Conservation (phyloP, 768 basidiomycete genomes). For the Nidularia pulvinata region DNA sequence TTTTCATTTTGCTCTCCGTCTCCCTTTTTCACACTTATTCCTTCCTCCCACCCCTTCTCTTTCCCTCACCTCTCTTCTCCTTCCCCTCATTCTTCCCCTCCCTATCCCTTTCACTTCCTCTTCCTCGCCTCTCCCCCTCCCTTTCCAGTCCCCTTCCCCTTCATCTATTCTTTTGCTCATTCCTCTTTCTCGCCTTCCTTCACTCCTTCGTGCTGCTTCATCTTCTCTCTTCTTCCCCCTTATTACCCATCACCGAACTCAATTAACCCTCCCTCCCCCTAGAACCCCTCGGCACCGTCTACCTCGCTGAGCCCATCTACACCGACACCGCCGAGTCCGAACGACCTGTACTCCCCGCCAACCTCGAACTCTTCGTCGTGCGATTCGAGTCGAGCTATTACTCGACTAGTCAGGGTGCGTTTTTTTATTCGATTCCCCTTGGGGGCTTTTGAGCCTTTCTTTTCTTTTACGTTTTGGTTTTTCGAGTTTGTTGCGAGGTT, state of each 20-base stretch:
- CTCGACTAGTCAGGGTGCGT: constrained; percentile 53
- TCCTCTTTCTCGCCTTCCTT: not conserved
- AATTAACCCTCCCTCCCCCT: not conserved
- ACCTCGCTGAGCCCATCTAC: constrained; percentile 75
- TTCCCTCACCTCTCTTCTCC: not conserved
- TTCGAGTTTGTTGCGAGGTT: no score
- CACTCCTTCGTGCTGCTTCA: not conserved
- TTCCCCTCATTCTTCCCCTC: not conserved
- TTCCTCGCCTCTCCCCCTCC: not conserved
- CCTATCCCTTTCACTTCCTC: not conserved
- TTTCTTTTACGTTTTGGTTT: no score
- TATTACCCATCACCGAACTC: not conserved
- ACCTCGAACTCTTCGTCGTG: constrained; percentile 69
- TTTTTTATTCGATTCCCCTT: no score
- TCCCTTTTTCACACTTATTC: no score
- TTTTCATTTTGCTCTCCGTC: no score
- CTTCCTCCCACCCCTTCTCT: not conserved
- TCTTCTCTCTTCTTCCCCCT: not conserved
- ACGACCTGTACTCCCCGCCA: constrained; percentile 40
- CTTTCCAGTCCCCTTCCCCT: not conserved
- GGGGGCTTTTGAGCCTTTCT: no score
- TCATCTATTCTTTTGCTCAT: not conserved
- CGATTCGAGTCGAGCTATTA: constrained; percentile 74
- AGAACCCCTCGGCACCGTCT: constrained; percentile 69
- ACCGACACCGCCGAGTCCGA: constrained; percentile 35